Conservation (phyloP, 805 yeast genomes). For the Zygosaccharomyces bisporus region DNA sequence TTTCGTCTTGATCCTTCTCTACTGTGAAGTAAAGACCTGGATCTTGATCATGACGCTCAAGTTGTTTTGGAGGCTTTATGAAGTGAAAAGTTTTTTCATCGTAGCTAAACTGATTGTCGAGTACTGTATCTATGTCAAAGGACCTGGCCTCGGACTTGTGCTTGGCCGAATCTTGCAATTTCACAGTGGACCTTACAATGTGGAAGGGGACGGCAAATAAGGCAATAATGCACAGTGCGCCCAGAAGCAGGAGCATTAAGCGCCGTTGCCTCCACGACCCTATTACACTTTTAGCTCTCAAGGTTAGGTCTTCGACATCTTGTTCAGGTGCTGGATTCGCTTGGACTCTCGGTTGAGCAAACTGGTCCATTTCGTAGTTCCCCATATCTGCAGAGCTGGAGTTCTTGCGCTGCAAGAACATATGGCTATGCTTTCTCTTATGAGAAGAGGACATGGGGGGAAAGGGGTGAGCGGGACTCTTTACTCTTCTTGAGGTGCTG, state of each 20-base stretch:
- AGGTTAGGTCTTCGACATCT: not conserved
- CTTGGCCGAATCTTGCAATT: not conserved
- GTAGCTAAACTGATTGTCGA: conserved; percentile 28
- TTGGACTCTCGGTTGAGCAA: not conserved
- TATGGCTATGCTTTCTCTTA: conserved; percentile 32
- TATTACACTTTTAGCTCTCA: not conserved
- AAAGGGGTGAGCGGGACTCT: not conserved
- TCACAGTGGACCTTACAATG: not conserved
- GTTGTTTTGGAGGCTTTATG: conserved; percentile 25
- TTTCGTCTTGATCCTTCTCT: conserved; percentile 14
- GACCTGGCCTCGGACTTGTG: not conserved
- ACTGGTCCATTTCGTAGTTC: conserved; percentile 8
- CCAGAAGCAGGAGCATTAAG: not conserved
- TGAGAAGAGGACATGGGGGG: conserved; percentile 18
- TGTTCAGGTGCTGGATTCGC: not conserved
- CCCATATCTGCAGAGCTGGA: conserved; percentile 26
- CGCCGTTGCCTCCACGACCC: conserved; percentile 1
- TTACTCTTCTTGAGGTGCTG: not conserved
- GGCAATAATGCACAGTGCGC: not conserved
- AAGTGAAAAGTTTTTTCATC: conserved; percentile 25
- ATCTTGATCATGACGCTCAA: conserved; percentile 35
- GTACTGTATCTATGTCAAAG: conserved; percentile 14
- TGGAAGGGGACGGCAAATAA: not conserved
- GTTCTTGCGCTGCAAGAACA: conserved; percentile 27
- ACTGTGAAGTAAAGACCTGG: conserved; percentile 42